These are phyloP conservation scores for Haplosporangium sp. DNA, from an alignment of 371 early-diverging fungal genomes.

Conservation along the genomic window DNA sequence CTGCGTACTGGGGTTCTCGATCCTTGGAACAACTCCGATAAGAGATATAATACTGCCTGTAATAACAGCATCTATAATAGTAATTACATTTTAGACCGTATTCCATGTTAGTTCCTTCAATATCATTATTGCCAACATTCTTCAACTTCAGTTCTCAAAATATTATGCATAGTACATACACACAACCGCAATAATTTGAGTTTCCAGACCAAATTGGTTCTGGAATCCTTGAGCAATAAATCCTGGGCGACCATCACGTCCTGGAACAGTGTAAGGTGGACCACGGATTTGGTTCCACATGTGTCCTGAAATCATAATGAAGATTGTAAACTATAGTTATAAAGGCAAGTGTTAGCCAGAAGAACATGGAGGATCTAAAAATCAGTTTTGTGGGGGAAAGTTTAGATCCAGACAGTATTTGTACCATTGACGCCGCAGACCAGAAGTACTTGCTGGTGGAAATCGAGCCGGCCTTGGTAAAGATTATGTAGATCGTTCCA, in stretches of 20 bases:
- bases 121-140: too few species aligned
- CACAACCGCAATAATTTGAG: slow-evolving; percentile 79
- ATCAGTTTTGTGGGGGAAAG: too few species aligned
- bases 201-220: slow-evolving; percentile 83
- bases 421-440: slow-evolving; percentile 66
- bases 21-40: slow-evolving; percentile 57
- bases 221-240: slow-evolving; percentile 81
- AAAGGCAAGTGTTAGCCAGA: too few species aligned
- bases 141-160: neutral
- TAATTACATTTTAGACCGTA: neutral
- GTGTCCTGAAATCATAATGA: slow-evolving; percentile 84
- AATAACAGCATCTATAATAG: slow-evolving; percentile 33
- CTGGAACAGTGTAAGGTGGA: slow-evolving; percentile 75
- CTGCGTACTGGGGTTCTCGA: slow-evolving; percentile 58
- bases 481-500: slow-evolving; percentile 58
- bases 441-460: slow-evolving; percentile 71
- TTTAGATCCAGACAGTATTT: neutral
- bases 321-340: slow-evolving; percentile 64
- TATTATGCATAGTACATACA: slow-evolving; percentile 68
- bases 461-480: slow-evolving; percentile 63
- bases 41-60: slow-evolving; percentile 36
- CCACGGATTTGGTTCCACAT: slow-evolving; percentile 93
- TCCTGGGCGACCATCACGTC: slow-evolving; percentile 69
- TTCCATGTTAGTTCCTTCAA: neutral
- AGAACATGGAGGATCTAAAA: too few species aligned